These are phyloP conservation scores for Fusarium sp. DNA, from an alignment of 2,329 filamentous ascomycete genomes.

Conservation along the genomic window DNA sequence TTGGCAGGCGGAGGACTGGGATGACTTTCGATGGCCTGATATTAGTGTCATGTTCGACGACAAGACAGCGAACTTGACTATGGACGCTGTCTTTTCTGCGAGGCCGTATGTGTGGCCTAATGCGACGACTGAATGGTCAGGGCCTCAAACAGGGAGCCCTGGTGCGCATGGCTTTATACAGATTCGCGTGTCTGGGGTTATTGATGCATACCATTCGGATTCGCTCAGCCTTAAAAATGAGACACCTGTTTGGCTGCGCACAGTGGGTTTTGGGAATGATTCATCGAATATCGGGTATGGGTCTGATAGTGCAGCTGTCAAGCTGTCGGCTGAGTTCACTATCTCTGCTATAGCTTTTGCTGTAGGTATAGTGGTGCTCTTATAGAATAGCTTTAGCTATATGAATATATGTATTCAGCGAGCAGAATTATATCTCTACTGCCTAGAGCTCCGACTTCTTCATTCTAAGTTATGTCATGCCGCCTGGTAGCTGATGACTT, in stretches of 20 bases:
- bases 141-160: neutral
- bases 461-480: rapidly evolving
- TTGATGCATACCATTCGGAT: slow-evolving; percentile 3
- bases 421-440: neutral
- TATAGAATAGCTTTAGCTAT: neutral
- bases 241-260: neutral
- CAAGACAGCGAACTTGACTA: neutral
- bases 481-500: no score
- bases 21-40: neutral
- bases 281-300: slow-evolving; percentile 1
- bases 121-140: rapidly evolving
- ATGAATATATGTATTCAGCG: no score
- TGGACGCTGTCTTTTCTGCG: neutral
- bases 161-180: neutral
- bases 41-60: neutral
- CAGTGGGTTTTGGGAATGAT: slow-evolving; percentile 1
- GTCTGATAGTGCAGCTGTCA: neutral
- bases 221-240: neutral
- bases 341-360: neutral
- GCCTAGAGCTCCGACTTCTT: rapidly evolving
- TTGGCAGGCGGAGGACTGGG: neutral
- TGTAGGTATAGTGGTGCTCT: rapidly evolving
- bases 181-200: neutral
- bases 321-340: rapidly evolving
- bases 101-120: neutral